Base-by-base conservation (phyloP, 768 basidiomycete genomes). In the Coprinopsis cinerea region DNA sequence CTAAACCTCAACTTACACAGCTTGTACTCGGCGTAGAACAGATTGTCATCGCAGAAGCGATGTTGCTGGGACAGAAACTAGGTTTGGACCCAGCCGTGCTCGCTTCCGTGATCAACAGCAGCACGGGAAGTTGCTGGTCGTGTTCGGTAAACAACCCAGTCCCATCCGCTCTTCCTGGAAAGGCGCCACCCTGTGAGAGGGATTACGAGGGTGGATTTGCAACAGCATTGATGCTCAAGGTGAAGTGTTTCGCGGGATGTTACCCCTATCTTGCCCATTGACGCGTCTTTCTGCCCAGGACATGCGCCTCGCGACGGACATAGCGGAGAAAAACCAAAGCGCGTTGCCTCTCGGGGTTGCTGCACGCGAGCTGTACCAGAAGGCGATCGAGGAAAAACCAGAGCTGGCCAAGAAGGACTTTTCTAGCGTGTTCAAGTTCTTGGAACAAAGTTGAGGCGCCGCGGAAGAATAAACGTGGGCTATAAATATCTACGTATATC, bases 101-200 rank as follows among this genome's bases (percentile, higher is more conserved):
- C 18, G 86, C 92, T 2, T 75, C 81, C 4, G 89, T 94, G 2
- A 82, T 95, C 54, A 92, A 93, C 62, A 92, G 76, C 60, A 86
- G 84, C 53, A 90, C 88, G 2, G 91, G 89, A 2, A 72, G 75
- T 15, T 92, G 89, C 60, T 92, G 90, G 89, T 76, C 89, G 14
- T 83, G 84, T 22, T 82, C 83, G 0, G 82, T 86, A 30, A 95
- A 94, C 70, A 94, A 94, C 59, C 92, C 92, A 4, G 90, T 90
- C 20, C 89, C 84, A 5, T 74, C 74, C 17, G 81, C 91, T 14
- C 66, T 92, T 41, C 76, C 79, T 5, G 81, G 72, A 44, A 82
- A 82, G 63, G 79, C 81, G 17, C 85, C 91, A 4, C 92, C 92
- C 0, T 92, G 88, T 59, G 86, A 88, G 64, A 77, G 84, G 35